Base-by-base conservation (phyloP, 2,329 filamentous ascomycete genomes). In the Phialophora expanda region DNA sequence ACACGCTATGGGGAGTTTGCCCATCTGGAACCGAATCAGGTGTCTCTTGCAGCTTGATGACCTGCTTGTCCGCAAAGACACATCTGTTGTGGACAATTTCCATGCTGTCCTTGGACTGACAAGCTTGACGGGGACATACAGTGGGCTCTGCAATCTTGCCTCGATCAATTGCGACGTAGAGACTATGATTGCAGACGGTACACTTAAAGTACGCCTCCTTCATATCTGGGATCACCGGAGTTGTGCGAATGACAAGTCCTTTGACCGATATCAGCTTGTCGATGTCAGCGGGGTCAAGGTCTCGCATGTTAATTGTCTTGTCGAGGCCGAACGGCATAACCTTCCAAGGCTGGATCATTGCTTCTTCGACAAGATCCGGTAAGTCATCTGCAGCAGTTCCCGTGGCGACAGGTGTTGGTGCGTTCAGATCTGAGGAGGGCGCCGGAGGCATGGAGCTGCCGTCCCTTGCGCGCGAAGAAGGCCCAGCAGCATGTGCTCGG, bases 141-240 rank as follows among this genome's bases (percentile, higher is more conserved):
- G 92, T 97, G 1, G 95, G 95, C 78, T 99, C 95, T 24, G 92
- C 89, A 74, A 99, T 99, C 81, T 94, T 95, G 77, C 96, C 95
- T 74, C 95, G 90, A 76, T 99, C 95, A 74, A 99, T 90, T 64
- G 93, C 90, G 62, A 97, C 92, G 69, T 90, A 91, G 67, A 96
- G 87, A 3, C 91, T 94, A 78, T 97, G 92, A 74, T 93, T 92
- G 80, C 95, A 99, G 28, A 94, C 87, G 65, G 92, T 91, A 80
- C 95, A 99, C 69, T 92, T 90, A 86, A 99, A 99, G 81, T 97
- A 97, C 0, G 95, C 95, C 76, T 97, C 92, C 80, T 96, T 97
- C 96, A 99, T 99, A 74, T 99, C 95, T 0, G 95, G 95, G 70
- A 99, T 98, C 70, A 99, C 91, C 0, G 95, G 93, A 0, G 95